These are phyloP conservation scores for Trametes villosa DNA, from an alignment of 768 basidiomycete genomes.

Conservation along the genomic window DNA sequence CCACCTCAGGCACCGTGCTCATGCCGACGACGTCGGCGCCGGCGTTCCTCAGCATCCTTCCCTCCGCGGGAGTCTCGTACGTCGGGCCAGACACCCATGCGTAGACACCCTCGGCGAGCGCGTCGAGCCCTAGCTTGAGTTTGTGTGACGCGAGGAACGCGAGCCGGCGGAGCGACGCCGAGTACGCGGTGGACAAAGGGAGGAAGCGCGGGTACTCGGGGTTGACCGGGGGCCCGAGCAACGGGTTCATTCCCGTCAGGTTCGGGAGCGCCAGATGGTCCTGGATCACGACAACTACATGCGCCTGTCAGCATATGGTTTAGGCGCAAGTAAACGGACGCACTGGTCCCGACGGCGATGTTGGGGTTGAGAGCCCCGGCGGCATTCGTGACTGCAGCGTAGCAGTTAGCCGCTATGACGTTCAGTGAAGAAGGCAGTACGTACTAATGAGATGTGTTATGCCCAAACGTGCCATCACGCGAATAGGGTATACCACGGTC, in stretches of 20 bases:
- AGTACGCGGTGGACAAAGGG: constrained; percentile 85
- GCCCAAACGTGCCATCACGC: constrained; percentile 78
- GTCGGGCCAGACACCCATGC: constrained; percentile 92
- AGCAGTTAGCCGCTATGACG: background rate
- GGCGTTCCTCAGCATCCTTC: constrained; percentile 68
- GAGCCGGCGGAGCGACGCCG: constrained; percentile 66
- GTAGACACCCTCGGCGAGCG: constrained; percentile 81
- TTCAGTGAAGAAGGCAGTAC: constrained; percentile 27
- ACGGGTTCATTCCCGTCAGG: constrained; percentile 75
- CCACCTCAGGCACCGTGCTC: constrained; percentile 91
- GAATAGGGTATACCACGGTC: constrained; percentile 77
- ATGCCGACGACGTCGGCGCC: constrained; percentile 94
- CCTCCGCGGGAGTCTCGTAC: constrained; percentile 90
- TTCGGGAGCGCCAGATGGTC: constrained; percentile 87
- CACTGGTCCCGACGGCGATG: constrained; percentile 82
- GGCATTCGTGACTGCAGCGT: constrained; percentile 78
- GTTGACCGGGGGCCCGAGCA: constrained; percentile 71
- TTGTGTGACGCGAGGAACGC: constrained; percentile 73
- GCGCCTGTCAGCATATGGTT: background rate
- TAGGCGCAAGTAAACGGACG: constrained; percentile 30
- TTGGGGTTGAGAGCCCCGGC: constrained; percentile 78
- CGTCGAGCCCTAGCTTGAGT: constrained; percentile 54
- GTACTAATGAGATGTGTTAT: constrained; percentile 75
- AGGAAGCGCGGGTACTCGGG: constrained; percentile 73
- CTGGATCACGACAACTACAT: constrained; percentile 76